Evolutionary conservation across 1,284 basidiomycete genomes (phyloP).

Genomic region (Leccinum pachyderme): DNA sequence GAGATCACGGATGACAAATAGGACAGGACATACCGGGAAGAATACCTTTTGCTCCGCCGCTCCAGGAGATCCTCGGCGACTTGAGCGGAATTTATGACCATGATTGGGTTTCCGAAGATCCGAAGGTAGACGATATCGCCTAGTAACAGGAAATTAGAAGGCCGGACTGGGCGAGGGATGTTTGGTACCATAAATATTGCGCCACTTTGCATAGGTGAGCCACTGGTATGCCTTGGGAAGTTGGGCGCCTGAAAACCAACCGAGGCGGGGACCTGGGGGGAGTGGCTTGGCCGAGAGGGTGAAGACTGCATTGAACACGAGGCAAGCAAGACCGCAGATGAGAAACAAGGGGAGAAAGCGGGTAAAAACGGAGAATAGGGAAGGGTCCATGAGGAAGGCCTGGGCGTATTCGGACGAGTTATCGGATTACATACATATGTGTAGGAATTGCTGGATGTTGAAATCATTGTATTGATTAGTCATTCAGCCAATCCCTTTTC

Average conservation of each 20-base stretch:
- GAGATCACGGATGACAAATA: background rate
- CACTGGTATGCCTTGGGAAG: slow-evolving; percentile 44
- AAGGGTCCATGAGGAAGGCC: background rate
- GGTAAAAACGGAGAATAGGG: background rate
- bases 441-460: too few relatives aligned
- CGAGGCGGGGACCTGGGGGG: slow-evolving; percentile 44
- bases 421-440: background rate
- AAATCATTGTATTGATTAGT: background rate
- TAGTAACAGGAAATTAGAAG: slow-evolving; percentile 17
- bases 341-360: slow-evolving; percentile 2
- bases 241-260: slow-evolving; percentile 36
- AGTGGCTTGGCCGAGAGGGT: slow-evolving; percentile 17
- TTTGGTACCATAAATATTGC: slow-evolving; percentile 40
- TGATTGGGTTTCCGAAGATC: slow-evolving; percentile 46
- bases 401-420: background rate
- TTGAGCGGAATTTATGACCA: slow-evolving; percentile 46
- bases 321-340: slow-evolving; percentile 6
- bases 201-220: slow-evolving; percentile 48
- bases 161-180: too few relatives aligned
- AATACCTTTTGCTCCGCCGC: slow-evolving; percentile 44
- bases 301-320: slow-evolving; percentile 8
- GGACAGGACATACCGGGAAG: slow-evolving; percentile 35
- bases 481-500: background rate
- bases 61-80: slow-evolving; percentile 45
- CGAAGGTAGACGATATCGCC: slow-evolving; percentile 48